A percentile compares a stretch with the other conserved stretches of the same genome.
phyloP scores from a whole-genome alignment of 192 early-diverging fungal genomes.

The Lunasporangiospora selenospora region DNA sequence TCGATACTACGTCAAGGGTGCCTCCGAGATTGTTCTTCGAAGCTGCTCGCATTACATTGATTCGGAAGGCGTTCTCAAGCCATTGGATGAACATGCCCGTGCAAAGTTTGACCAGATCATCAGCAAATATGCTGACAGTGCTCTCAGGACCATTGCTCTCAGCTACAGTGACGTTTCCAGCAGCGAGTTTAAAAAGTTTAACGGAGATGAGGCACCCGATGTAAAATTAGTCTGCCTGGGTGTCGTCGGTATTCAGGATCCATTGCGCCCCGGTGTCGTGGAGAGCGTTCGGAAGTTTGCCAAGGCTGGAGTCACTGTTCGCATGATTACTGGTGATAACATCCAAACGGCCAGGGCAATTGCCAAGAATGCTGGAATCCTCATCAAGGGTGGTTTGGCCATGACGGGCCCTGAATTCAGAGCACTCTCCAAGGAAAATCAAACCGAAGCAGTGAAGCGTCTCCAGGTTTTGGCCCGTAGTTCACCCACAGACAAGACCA shows the following conservation, averaged over 20 bases:
- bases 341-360: constrained; percentile 89
- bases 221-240: constrained; percentile 66
- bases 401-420: constrained; percentile 86
- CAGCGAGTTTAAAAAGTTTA: constrained; percentile 51
- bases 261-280: constrained; percentile 77
- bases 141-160: constrained; percentile 80
- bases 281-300: constrained; percentile 79
- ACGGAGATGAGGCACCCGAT: constrained; percentile 60
- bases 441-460: constrained; percentile 67
- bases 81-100: constrained; percentile 50
- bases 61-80: constrained; percentile 48
- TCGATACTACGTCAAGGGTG: constrained; percentile 76
- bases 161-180: constrained; percentile 65
- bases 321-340: constrained; percentile 90
- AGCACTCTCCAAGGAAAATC: constrained; percentile 63
- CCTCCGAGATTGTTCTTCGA: constrained; percentile 75
- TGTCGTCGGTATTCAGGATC: constrained; percentile 89
- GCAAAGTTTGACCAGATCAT: constrained; percentile 57
- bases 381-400: constrained; percentile 73
- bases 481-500: constrained; percentile 88
- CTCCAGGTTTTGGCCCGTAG: constrained; percentile 88
- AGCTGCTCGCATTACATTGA: constrained; percentile 66
- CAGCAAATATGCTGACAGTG: constrained; percentile 62
- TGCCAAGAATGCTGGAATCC: constrained; percentile 85
- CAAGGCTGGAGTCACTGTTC: constrained; percentile 84